Conservation (phyloP, 1,284 basidiomycete species). For the Pseudomicrostroma phylloplanum region DNA sequence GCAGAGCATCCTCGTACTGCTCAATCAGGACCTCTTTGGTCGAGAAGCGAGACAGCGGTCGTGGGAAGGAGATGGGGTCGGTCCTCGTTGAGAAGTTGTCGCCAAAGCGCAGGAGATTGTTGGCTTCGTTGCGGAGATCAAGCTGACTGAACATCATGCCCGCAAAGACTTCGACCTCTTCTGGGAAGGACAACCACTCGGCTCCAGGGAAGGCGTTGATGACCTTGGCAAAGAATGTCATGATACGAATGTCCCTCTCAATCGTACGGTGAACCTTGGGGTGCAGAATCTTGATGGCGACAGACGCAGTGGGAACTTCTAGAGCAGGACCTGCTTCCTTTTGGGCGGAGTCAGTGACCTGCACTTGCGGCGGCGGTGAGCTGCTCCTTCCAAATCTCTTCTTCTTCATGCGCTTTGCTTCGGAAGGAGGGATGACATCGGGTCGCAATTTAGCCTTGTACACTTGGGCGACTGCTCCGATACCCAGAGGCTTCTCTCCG, state of each 20-base stretch:
- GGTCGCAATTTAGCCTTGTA: slow-evolving; percentile 78
- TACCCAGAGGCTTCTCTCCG: slow-evolving; percentile 77
- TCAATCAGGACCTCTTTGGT: slow-evolving; percentile 78
- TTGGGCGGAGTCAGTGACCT: slow-evolving; percentile 39
- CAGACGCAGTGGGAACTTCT: slow-evolving; percentile 54
- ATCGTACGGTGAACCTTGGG: slow-evolving; percentile 70
- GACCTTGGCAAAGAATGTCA: slow-evolving; percentile 80
- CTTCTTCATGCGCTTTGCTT: slow-evolving; percentile 5
- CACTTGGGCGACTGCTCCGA: slow-evolving; percentile 95
- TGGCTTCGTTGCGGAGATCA: slow-evolving; percentile 81
- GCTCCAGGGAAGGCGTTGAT: slow-evolving; percentile 82
- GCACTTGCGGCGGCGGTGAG: slow-evolving; percentile 18
- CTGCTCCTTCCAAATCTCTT: background rate
- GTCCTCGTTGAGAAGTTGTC: slow-evolving; percentile 69
- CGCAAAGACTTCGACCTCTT: slow-evolving; percentile 91
- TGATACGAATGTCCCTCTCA: slow-evolving; percentile 80
- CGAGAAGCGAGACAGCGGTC: slow-evolving; percentile 73
- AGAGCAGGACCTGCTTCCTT: slow-evolving; percentile 14
- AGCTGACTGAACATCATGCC: slow-evolving; percentile 96
- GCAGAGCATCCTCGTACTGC: slow-evolving; percentile 86
- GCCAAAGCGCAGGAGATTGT: slow-evolving; percentile 80
- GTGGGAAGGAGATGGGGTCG: slow-evolving; percentile 79
- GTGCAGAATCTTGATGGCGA: slow-evolving; percentile 94
- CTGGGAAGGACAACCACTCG: slow-evolving; percentile 91
- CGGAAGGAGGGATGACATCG: slow-evolving; percentile 65